Base-by-base conservation (phyloP, 192 early-diverging fungal species). In the Backusella liffmaniae region DNA sequence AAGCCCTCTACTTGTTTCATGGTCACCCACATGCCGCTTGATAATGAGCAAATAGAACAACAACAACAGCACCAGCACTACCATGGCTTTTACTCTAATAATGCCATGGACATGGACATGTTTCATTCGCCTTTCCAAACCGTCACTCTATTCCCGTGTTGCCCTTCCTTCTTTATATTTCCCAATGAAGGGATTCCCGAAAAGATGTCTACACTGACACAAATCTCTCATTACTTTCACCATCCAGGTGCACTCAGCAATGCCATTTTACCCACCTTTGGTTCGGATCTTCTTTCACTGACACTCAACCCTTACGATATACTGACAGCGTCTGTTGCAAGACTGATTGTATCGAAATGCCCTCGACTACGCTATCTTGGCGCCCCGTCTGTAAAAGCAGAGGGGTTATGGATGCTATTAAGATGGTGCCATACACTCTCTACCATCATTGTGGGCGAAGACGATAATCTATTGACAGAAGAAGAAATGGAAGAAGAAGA, bases 211-310 rank as follows among this genome's bases (percentile, higher is more conserved):
- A 73, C 66, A 34, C 26, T 80, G 0, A 80, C 79, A 0, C 79
- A 80, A 10, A 72, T 80, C 12, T 41, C 75, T 0, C 70, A 73
- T 36, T 80, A 80, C 18, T 76, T 70, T 35, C 79, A 80, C 34
- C 79, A 80, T 66, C 79, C 74, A 2, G 75, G 74, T 6, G 79
- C 79, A 35, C 42, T 80, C 3, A 30, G 56, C 12, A 80, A 80
- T 73, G 74, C 75, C 1, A 80, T 80, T 37, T 30, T 80, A 53
- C 79, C 79, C 6, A 80, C 74, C 4, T 80, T 77, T 68, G 79
- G 79, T 1, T 23, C 75, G 0, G 79, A 80, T 36, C 32, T 80
- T 7, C 7, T 80, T 6, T 67, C 72, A 1, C 29, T 80, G 4
- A 73, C 75, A 8, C 46, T 80, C 10, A 80, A 80, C 36, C 56